Base-by-base conservation (phyloP, 768 basidiomycete species). In the Cystofilobasidium macerans region DNA sequence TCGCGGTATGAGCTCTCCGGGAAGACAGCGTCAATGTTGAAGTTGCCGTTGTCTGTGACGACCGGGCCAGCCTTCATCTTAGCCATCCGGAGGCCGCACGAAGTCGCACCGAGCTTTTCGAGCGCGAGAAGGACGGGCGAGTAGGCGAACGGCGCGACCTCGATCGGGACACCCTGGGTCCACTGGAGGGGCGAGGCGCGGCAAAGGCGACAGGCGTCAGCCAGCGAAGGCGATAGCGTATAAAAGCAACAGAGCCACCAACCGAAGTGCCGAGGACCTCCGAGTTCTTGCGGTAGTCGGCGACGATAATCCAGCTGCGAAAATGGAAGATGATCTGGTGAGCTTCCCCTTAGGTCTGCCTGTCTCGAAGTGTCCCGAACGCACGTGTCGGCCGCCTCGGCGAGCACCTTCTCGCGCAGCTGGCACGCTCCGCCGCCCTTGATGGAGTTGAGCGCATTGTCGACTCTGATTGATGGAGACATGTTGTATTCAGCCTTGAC, bases 81-180 rank as follows among this genome's bases (percentile, higher is more conserved):
- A 3, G 89, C 95, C 94, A 99, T 97, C 47, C 94, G 82, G 45
- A 99, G 80, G 79, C 9, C 93, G 86, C 16, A 73, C 72, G 16
- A 81, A 81, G 20, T 72, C 70, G 53, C 74, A 14, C 72, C 72
- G 64, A 75, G 69, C 70, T 72, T 72, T 54, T 71, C 65, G 47
- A 75, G 43, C 48, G 71, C 71, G 33, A 71, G 69, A 0, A 73
- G 69, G n/a, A 74, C 53, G 3, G 65, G 57, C 12, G 86, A 87
- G 75, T 95, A 95, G 2, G 94, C 95, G 73, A 97, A 97, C 0
- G 94, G 93, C 1, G 89, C 88, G 13, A 99, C 93, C 78, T 99
- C 95, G 62, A 99, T 85, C 0, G 95, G 95, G 22, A 99, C 87
- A 33, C 95, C 95, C 73, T 86, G 82, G 24, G 79, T 80, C 78